Base-by-base conservation (phyloP, 371 early-diverging fungal genomes). In the Entomophthora muscae region DNA sequence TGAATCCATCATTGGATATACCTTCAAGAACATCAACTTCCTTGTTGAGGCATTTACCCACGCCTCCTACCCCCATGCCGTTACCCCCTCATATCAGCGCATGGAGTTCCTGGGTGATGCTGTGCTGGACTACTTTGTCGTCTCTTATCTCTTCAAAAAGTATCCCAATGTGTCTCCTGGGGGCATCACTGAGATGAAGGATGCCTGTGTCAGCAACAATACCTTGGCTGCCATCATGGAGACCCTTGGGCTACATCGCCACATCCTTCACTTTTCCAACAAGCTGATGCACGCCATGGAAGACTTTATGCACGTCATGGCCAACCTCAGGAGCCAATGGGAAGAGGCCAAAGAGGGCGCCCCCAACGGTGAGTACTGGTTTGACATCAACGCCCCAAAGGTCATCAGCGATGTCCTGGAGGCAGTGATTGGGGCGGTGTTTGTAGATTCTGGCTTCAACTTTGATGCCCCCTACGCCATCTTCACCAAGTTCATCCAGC, bases 101-200 rank as follows among this genome's bases (percentile, higher is more conserved):
- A 76, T 97, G 1, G 97, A 97, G 73, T 95, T 89, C 68, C 68
- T 95, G 57, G 97, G 97, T 21, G 96, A 97, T 70, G 88, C 95
- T 0, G 81, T 95, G 7, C 69, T 96, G 22, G 91, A 90, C 65
- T 90, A 83, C 67, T 73, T 89, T 63, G 80, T 88, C 0, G 84
- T 88, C 7, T 74, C 79, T 23, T 78, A 88, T 55, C 78, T 90
- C 58, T 94, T 76, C 66, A 65, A 77, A 21, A 76, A 75, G 64
- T 75, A 78, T 61, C 77, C 77, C 2, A 65, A 72, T 12, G 77
- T 79, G 17, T 69, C 71, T 22, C 92, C 93, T 0, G 86, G 85
- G 27, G 66, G 78, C 23, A 82, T 87, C 63, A 84, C 84, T 1
- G 81, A 81, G 54, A 69, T 90, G 55, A 89, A 91, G 73, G 86